phyloP scores from a whole-genome alignment of 2,329 filamentous ascomycete genomes.

The Botrytis squamosa region DNA sequence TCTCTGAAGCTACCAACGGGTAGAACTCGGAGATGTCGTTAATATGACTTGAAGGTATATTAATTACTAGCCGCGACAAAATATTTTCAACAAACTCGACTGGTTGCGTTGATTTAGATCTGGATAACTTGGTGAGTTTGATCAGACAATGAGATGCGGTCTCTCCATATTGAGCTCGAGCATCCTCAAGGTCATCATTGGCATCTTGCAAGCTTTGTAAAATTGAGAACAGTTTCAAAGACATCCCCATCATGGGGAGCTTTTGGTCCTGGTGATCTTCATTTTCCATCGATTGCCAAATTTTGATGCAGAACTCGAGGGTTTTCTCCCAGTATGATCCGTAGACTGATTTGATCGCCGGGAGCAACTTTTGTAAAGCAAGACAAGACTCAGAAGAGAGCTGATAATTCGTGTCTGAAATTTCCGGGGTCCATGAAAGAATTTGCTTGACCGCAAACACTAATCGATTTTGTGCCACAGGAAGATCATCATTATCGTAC shows the following conservation, averaged over 20 bases:
- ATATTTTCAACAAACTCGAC: slow-evolving; percentile 73
- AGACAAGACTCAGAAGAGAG: slow-evolving; percentile 55
- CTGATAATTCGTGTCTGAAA: slow-evolving; percentile 45
- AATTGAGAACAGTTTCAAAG: slow-evolving; percentile 66
- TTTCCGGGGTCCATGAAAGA: slow-evolving; percentile 64
- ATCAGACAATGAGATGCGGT: slow-evolving; percentile 59
- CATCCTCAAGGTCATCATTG: slow-evolving; percentile 84
- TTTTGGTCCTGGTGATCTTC: slow-evolving; percentile 46
- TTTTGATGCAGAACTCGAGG: slow-evolving; percentile 55
- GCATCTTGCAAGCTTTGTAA: slow-evolving; percentile 66
- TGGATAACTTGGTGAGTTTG: slow-evolving; percentile 57
- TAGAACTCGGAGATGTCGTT: slow-evolving; percentile 69
- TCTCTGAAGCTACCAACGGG: slow-evolving; percentile 72
- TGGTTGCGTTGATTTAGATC: slow-evolving; percentile 57
- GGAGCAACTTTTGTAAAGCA: slow-evolving; percentile 61
- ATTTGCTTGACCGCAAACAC: slow-evolving; percentile 81
- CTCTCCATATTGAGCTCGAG: slow-evolving; percentile 60
- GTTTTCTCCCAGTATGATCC: slow-evolving; percentile 79
- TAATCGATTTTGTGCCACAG: slow-evolving; percentile 52
- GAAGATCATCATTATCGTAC: slow-evolving; percentile 53
- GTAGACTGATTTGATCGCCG: slow-evolving; percentile 77
- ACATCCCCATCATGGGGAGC: slow-evolving; percentile 66
- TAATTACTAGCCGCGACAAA: slow-evolving; percentile 66
- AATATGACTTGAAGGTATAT: slow-evolving; percentile 60
- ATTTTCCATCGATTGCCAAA: slow-evolving; percentile 53